A percentile compares a stretch with the other conserved stretches of the same genome.
These are phyloP conservation scores for Paraconiothyrium brasiliense DNA, from an alignment of 2,329 filamentous ascomycete genomes.

Conservation along the genomic window DNA sequence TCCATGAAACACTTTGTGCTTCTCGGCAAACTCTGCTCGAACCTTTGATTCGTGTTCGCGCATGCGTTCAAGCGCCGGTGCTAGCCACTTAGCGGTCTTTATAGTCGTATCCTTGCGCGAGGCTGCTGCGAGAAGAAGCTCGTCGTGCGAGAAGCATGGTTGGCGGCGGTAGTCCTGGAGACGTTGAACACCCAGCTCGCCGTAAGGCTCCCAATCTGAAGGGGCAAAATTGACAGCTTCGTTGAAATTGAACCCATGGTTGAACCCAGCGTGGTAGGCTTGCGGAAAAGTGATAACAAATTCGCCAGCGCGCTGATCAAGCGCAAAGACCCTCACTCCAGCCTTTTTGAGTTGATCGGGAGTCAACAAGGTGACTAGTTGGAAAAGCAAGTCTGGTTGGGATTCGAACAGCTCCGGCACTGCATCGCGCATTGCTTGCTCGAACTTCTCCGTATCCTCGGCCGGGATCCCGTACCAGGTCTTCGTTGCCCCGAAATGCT, in stretches of 20 bases:
- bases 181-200: conserved; percentile 84
- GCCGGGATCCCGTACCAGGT: conserved; percentile 99
- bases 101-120: conserved; percentile 79
- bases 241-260: conserved; percentile 98
- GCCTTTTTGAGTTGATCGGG: conserved; percentile 93
- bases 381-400: conserved; percentile 94
- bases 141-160: conserved; percentile 97
- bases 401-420: conserved; percentile 97
- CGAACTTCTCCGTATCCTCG: conserved; percentile 92
- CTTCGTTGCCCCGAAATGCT: conserved; percentile 97
- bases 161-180: conserved; percentile 88
- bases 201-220: conserved; percentile 92
- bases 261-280: conserved; percentile 97
- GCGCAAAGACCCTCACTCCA: conserved; percentile 88
- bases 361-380: conserved; percentile 93
- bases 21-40: conserved; percentile 73
- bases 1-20: conserved; percentile 63
- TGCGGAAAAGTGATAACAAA: conserved; percentile 97
- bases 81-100: conserved; percentile 93
- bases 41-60: conserved; percentile 75
- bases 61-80: conserved; percentile 83
- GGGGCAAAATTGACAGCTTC: conserved; percentile 99
- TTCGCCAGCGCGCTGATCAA: conserved; percentile 96
- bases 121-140: conserved; percentile 89
- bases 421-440: conserved; percentile 92